These are phyloP conservation scores for Botrytis deweyae DNA, from an alignment of 2,329 filamentous ascomycete species.

Conservation along the genomic window DNA sequence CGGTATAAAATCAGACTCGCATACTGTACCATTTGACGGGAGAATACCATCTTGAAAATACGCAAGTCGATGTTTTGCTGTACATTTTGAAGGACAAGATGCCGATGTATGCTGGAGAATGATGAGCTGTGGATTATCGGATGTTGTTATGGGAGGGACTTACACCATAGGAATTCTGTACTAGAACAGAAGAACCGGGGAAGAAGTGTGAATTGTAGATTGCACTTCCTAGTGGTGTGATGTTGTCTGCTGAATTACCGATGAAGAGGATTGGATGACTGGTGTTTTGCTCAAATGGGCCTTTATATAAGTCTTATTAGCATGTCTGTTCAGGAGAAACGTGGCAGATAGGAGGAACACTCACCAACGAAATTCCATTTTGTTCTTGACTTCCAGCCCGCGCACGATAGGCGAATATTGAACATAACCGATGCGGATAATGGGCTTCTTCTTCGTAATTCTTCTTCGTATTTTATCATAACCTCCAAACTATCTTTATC, in stretches of 20 bases:
- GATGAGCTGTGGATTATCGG: background rate
- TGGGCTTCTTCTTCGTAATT: constrained; percentile 31
- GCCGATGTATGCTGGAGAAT: background rate
- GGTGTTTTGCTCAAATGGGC: constrained; percentile 39
- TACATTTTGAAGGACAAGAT: constrained; percentile 4
- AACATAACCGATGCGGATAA: background rate
- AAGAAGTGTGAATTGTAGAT: background rate
- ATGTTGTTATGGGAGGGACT: background rate
- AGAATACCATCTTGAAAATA: background rate
- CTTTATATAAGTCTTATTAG: background rate
- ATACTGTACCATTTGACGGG: background rate
- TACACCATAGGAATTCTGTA: background rate
- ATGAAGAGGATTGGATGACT: constrained; percentile 42
- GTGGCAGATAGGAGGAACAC: fast-evolving
- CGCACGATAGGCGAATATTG: constrained; percentile 12
- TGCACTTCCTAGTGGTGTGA: constrained; percentile 40
- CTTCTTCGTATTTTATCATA: constrained; percentile 38
- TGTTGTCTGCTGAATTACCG: constrained; percentile 42
- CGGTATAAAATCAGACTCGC: background rate
- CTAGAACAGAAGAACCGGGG: background rate
- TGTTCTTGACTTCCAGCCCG: constrained; percentile 25
- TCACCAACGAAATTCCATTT: constrained; percentile 2
- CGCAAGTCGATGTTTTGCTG: background rate
- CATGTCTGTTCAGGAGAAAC: background rate
- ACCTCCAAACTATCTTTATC: constrained; percentile 41